Conservation (phyloP, 257 asterid genomes). For the Orobanche coerulescens region DNA sequence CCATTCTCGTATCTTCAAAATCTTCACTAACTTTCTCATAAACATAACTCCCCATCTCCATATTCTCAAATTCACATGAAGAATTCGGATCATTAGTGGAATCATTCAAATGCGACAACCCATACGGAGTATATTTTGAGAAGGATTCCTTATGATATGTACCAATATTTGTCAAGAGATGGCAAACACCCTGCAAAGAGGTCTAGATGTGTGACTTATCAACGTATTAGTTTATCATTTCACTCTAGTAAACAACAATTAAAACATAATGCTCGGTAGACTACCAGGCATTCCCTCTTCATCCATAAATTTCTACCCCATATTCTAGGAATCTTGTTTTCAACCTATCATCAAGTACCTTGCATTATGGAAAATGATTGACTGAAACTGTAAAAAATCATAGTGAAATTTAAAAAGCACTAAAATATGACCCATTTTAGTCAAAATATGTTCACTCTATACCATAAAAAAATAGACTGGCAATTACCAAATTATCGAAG, state of each 20-base stretch:
- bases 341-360: constrained; percentile 4
- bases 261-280: neutral
- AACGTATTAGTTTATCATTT: neutral
- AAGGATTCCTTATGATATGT: constrained; percentile 60
- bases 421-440: neutral
- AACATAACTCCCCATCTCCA: constrained; percentile 59
- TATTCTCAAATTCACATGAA: constrained; percentile 54
- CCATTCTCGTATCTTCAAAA: constrained; percentile 45
- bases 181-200: constrained; percentile 70
- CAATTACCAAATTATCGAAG: neutral
- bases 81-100: constrained; percentile 38
- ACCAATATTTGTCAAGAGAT: constrained; percentile 65
- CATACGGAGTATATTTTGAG: constrained; percentile 50
- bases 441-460: neutral
- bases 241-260: neutral
- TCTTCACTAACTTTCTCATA: constrained; percentile 52
- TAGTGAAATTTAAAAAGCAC: neutral
- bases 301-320: neutral
- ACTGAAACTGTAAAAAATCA: neutral
- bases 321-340: neutral
- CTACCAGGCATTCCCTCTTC: neutral
- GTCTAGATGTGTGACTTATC: constrained; percentile 9
- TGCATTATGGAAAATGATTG: constrained; percentile 5
- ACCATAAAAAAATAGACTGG: neutral
- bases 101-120: constrained; percentile 52